Evolutionary conservation across 2,329 filamentous ascomycete genomes (phyloP).

Genomic region (Aspergillus latus): DNA sequence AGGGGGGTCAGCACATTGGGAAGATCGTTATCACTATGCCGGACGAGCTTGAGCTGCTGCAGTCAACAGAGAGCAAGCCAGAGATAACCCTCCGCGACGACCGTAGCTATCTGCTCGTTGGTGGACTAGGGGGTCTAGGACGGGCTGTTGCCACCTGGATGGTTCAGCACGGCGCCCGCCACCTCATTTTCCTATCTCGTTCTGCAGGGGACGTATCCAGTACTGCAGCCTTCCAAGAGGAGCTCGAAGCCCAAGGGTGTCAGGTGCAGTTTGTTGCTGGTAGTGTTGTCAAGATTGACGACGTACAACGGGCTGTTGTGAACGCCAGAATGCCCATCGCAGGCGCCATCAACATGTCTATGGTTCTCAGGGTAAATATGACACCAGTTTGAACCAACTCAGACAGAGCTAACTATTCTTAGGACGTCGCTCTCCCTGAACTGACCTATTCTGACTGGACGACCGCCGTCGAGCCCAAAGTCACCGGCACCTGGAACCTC

Average conservation of each 20-base stretch:
- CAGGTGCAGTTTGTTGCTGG: not conserved
- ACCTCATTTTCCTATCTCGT: constrained; percentile 39
- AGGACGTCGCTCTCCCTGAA: not conserved
- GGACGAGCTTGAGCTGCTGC: no score
- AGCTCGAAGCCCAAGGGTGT: not conserved
- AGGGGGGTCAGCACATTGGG: no score
- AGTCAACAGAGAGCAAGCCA: no score
- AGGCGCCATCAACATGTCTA: no score
- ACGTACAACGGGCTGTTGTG: no score
- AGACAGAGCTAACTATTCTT: not conserved
- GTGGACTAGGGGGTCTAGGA: constrained; percentile 44
- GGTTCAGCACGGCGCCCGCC: constrained; percentile 32
- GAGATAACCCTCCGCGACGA: no score
- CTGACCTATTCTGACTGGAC: not conserved
- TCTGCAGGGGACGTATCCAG: constrained; percentile 13
- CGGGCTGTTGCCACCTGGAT: constrained; percentile 35
- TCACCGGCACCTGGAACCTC: constrained; percentile 24
- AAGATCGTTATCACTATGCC: no score
- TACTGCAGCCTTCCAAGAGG: not conserved
- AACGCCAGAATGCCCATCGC: no score
- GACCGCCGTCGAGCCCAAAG: constrained; percentile 11
- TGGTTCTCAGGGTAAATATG: no score
- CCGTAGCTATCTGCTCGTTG: constrained; percentile 35
- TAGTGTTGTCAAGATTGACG: no score
- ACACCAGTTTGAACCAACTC: no score